These are phyloP conservation scores for Hypomyces rosellus DNA, from an alignment of 2,329 filamentous ascomycete genomes.

Conservation along the genomic window DNA sequence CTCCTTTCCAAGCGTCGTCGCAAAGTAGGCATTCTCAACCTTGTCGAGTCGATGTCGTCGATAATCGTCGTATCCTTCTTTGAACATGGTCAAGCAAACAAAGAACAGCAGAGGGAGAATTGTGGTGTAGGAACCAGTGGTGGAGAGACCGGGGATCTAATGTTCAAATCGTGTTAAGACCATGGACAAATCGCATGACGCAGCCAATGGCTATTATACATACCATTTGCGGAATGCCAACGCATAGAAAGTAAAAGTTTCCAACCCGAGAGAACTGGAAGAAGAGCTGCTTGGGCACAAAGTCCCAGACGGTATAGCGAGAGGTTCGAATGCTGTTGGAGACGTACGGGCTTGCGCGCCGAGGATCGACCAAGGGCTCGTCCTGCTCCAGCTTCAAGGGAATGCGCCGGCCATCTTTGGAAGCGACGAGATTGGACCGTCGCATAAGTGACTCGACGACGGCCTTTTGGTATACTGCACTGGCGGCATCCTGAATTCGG, in stretches of 20 bases:
- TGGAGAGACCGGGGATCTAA: slow-evolving; percentile 62
- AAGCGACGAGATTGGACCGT: slow-evolving; percentile 62
- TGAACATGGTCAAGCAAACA: slow-evolving; percentile 71
- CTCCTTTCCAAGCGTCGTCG: slow-evolving; percentile 38
- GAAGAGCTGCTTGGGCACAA: slow-evolving; percentile 75
- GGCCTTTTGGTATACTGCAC: slow-evolving; percentile 29
- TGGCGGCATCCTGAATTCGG: slow-evolving; percentile 18
- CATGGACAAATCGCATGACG: too few species aligned
- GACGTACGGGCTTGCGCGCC: slow-evolving; percentile 44
- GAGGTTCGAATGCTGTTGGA: slow-evolving; percentile 70
- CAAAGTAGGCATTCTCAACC: slow-evolving; percentile 61
- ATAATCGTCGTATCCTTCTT: slow-evolving; percentile 84
- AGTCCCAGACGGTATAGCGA: slow-evolving; percentile 77
- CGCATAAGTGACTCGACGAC: slow-evolving; percentile 49
- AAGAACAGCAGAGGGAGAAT: slow-evolving; percentile 70
- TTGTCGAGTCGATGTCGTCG: slow-evolving; percentile 74
- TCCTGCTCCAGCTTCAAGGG: slow-evolving; percentile 35
- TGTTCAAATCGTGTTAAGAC: slow-evolving; percentile 43
- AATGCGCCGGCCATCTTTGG: slow-evolving; percentile 59
- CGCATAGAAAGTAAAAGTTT: slow-evolving; percentile 82
- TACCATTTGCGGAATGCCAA: slow-evolving; percentile 73
- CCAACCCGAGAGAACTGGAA: slow-evolving; percentile 82
- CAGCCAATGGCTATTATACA: not conserved
- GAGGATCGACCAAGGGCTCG: slow-evolving; percentile 40
- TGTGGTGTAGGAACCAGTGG: slow-evolving; percentile 69